phyloP scores from a whole-genome alignment of 2,329 filamentous ascomycete genomes.

The Huntiella bhutanensis region DNA sequence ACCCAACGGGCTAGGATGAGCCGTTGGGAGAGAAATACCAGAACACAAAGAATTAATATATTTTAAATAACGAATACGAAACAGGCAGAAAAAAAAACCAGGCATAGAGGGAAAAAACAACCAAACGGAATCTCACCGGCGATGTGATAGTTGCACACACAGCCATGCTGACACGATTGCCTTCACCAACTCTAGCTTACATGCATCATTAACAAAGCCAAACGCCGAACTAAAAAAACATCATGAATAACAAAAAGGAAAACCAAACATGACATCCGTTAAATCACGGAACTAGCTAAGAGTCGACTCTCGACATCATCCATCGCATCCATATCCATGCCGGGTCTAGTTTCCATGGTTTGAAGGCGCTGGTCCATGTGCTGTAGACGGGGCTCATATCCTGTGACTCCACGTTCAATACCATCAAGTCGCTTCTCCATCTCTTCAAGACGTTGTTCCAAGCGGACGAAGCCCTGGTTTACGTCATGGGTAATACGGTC shows the following conservation, averaged over 20 bases:
- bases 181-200: too few species aligned
- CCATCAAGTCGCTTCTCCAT: conserved; percentile 37
- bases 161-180: too few species aligned
- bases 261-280: neutral
- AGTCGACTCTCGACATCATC: conserved; percentile 27
- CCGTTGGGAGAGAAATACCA: too few species aligned
- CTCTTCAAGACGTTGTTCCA: conserved; percentile 30
- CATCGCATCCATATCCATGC: conserved; percentile 21
- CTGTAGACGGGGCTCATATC: conserved; percentile 27
- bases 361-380: conserved; percentile 24
- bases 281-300: conserved; percentile 16
- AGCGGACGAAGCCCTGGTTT: conserved; percentile 30
- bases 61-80: too few species aligned
- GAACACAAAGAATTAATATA: too few species aligned
- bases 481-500: conserved; percentile 40
- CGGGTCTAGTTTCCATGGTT: conserved; percentile 19
- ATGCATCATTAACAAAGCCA: too few species aligned
- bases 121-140: too few species aligned
- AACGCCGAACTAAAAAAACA: too few species aligned
- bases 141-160: too few species aligned
- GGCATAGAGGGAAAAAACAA: too few species aligned
- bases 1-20: too few species aligned
- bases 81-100: too few species aligned
- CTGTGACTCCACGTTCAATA: conserved; percentile 27
- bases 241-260: neutral